Conservation (phyloP, 1,284 basidiomycete species). For the Marasmius oreades region DNA sequence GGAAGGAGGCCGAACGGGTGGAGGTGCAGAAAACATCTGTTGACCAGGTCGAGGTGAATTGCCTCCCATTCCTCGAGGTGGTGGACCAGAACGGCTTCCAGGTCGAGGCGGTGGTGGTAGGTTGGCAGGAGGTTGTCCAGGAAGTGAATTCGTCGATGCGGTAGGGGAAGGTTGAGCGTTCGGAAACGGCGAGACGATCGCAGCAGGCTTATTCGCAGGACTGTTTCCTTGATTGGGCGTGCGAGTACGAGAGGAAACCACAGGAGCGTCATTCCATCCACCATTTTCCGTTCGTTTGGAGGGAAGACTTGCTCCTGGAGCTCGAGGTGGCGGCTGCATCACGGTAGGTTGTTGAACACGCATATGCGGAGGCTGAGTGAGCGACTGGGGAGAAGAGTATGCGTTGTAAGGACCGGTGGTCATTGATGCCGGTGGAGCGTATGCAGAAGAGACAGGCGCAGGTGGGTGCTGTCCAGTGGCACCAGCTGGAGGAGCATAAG, state of each 20-base stretch:
- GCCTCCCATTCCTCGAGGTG: slow-evolving; percentile 10
- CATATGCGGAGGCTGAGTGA: slow-evolving; percentile 37
- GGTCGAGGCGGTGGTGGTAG: slow-evolving; percentile 64
- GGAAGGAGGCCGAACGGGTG: slow-evolving; percentile 30
- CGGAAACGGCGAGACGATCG: slow-evolving; percentile 90
- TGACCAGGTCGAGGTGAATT: slow-evolving; percentile 46
- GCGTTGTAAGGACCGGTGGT: slow-evolving; percentile 19
- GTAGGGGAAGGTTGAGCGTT: slow-evolving; percentile 54
- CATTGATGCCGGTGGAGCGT: not conserved
- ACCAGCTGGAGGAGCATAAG: slow-evolving; percentile 10
- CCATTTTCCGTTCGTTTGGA: slow-evolving; percentile 65
- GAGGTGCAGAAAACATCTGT: slow-evolving; percentile 26
- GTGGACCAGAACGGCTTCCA: slow-evolving; percentile 49
- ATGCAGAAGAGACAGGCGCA: not conserved
- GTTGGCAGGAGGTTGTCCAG: slow-evolving; percentile 33
- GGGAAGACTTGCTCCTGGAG: slow-evolving; percentile 18
- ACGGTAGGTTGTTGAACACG: slow-evolving; percentile 24
- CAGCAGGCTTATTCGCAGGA: slow-evolving; percentile 46
- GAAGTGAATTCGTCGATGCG: slow-evolving; percentile 42
- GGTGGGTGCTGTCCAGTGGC: slow-evolving; percentile 16
- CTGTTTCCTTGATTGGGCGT: slow-evolving; percentile 46
- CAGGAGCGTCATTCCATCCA: slow-evolving; percentile 92
- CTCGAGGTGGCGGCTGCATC: slow-evolving; percentile 17
- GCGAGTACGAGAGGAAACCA: slow-evolving; percentile 42
- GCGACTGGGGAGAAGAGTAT: slow-evolving; percentile 19